Evolutionary conservation across 768 basidiomycete species (phyloP).

Genomic region (Auriscalpium microsporum): DNA sequence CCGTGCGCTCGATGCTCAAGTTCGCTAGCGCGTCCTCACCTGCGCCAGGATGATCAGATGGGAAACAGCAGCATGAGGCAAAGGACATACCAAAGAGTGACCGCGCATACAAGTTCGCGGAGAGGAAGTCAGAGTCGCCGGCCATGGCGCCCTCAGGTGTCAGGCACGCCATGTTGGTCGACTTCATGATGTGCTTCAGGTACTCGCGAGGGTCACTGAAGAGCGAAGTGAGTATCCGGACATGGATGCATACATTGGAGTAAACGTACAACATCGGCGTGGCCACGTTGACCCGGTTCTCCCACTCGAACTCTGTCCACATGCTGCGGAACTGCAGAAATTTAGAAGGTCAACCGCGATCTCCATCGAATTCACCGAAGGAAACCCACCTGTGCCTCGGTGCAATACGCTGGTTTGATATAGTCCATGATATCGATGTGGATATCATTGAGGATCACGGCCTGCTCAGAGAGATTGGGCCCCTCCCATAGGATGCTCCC

Average conservation of each 20-base stretch:
- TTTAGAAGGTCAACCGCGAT: background rate
- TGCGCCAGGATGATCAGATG: conserved; percentile 21
- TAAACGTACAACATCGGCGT: conserved; percentile 67
- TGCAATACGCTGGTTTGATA: conserved; percentile 94
- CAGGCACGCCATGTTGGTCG: conserved; percentile 95
- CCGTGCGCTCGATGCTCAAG: conserved; percentile 82
- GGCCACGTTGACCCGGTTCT: conserved; percentile 95
- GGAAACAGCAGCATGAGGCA: background rate
- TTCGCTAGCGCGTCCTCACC: conserved; percentile 97
- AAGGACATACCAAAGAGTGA: conserved; percentile 78
- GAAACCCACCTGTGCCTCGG: conserved; percentile 72
- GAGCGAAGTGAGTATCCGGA: background rate
- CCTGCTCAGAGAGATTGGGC: conserved; percentile 76
- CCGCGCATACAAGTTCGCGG: conserved; percentile 93
- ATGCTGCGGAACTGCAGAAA: conserved; percentile 77
- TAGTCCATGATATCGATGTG: conserved; percentile 99
- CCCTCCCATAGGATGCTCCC: conserved; percentile 97
- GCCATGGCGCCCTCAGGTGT: conserved; percentile 84
- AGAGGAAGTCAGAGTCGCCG: conserved; percentile 95
- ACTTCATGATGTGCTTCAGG: conserved; percentile 89
- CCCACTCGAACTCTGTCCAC: conserved; percentile 99
- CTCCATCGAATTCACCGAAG: background rate
- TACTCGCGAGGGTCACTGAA: conserved; percentile 78
- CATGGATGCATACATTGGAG: conserved; percentile 1
- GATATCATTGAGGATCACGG: conserved; percentile 93